Percentiles rank a stretch among this genome's conserved stretches.
phyloP scores from a whole-genome alignment of 2,329 filamentous ascomycete genomes.

The Ceratocystis ficicola region DNA sequence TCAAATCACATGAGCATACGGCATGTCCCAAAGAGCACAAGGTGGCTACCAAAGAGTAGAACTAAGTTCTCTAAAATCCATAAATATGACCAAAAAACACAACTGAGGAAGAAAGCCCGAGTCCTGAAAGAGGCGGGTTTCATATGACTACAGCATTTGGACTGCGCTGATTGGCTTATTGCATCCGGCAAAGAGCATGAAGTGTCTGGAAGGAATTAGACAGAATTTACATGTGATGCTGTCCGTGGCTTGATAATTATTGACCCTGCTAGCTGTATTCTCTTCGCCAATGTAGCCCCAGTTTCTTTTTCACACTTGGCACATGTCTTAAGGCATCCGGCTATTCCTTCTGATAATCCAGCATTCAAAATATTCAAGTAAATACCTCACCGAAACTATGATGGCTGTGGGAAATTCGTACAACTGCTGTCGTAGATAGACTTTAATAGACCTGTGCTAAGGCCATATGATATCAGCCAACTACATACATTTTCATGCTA shows the following conservation, averaged over 20 bases:
- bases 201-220: not conserved
- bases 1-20: conserved; percentile 9
- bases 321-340: too few species aligned
- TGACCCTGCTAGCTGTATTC: too few species aligned
- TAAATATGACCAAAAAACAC: not conserved
- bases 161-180: conserved; percentile 7
- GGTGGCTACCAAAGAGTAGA: not conserved
- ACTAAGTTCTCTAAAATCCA: not conserved
- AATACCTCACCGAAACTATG: too few species aligned
- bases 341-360: too few species aligned
- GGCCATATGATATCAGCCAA: too few species aligned
- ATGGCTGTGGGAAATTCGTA: too few species aligned
- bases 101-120: not conserved
- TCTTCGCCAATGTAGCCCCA: too few species aligned
- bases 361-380: too few species aligned
- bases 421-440: too few species aligned
- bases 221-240: conserved; percentile 6
- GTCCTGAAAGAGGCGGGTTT: not conserved
- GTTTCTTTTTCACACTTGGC: too few species aligned
- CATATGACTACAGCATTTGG: not conserved
- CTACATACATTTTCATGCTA: too few species aligned
- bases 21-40: not conserved
- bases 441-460: too few species aligned
- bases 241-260: not conserved
- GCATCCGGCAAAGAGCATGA: not conserved